These are phyloP conservation scores for Ganoderma leucocontextum DNA, from an alignment of 1,284 basidiomycete species.

Conservation along the genomic window DNA sequence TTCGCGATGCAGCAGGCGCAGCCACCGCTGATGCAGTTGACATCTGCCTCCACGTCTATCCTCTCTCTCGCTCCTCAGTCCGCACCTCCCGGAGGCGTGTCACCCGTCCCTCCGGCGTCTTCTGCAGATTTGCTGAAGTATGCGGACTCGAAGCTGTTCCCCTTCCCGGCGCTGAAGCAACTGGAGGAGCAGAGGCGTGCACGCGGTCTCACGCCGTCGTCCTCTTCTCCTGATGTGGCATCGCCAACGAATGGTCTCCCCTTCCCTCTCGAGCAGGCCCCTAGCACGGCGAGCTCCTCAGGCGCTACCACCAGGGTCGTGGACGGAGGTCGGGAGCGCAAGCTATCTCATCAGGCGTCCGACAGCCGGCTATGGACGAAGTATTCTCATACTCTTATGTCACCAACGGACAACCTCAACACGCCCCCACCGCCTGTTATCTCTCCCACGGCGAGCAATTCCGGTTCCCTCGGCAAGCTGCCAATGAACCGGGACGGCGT, in stretches of 20 bases:
- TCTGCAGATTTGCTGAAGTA: slow-evolving; percentile 69
- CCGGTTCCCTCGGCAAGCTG: slow-evolving; percentile 58
- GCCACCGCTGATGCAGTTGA: slow-evolving; percentile 56
- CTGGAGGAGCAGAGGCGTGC: slow-evolving; percentile 76
- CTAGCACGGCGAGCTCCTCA: slow-evolving; percentile 55
- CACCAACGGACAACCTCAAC: slow-evolving; percentile 59
- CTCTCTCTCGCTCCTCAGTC: slow-evolving; percentile 64
- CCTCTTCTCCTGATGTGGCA: slow-evolving; percentile 70
- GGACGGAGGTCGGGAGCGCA: slow-evolving; percentile 62
- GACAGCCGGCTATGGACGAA: slow-evolving; percentile 68
- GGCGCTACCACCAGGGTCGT: slow-evolving; percentile 61
- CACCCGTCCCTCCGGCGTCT: slow-evolving; percentile 75
- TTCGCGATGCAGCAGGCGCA: slow-evolving; percentile 50
- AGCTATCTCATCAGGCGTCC: slow-evolving; percentile 72
- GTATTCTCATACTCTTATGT: slow-evolving; percentile 52
- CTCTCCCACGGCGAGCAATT: slow-evolving; percentile 46
- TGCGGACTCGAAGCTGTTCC: slow-evolving; percentile 83
- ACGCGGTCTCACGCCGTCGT: slow-evolving; percentile 59
- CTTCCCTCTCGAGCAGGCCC: slow-evolving; percentile 45
- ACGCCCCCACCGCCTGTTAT: slow-evolving; percentile 42
- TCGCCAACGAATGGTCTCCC: slow-evolving; percentile 56
- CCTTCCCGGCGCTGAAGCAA: slow-evolving; percentile 85
- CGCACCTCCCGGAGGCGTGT: slow-evolving; percentile 60
- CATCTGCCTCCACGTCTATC: slow-evolving; percentile 71
- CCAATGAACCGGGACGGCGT: slow-evolving; percentile 79